Conservation (phyloP, 495 filamentous ascomycete genomes). For the Amniculicola lignicola region DNA sequence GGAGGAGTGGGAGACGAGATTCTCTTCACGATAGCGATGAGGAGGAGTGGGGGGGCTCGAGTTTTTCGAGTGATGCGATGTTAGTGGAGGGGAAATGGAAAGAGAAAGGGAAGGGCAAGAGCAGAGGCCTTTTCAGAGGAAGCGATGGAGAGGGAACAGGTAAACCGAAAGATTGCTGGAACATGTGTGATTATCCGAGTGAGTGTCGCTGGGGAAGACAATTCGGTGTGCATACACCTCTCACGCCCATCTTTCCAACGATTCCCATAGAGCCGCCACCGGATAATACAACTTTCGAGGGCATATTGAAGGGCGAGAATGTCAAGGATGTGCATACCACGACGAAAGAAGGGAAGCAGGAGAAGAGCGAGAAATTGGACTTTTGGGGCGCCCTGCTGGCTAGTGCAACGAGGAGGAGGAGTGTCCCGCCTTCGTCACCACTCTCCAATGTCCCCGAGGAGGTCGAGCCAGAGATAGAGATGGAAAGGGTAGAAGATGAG, state of each 20-base stretch:
- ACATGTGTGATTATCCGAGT: conserved; percentile 40
- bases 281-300: conserved; percentile 4
- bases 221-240: conserved; percentile 30
- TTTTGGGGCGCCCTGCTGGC: conserved; percentile 34
- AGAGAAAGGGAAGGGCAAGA: no score
- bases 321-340: neutral
- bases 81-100: no score
- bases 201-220: conserved; percentile 43
- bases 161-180: conserved; percentile 43
- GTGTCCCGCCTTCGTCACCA: conserved; percentile 3
- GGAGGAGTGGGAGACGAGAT: conserved; percentile 23
- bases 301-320: conserved; percentile 16
- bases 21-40: neutral
- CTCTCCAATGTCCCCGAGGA: conserved; percentile 4
- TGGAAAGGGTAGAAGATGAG: neutral
- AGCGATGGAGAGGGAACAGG: no score
- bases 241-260: neutral
- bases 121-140: no score
- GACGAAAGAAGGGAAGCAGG: neutral
- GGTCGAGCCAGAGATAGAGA: neutral
- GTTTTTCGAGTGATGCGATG: no score
- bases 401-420: conserved; percentile 26
- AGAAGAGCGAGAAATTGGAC: conserved; percentile 20
- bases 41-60: no score
- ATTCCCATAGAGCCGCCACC: neutral